phyloP scores from a whole-genome alignment of 2,329 filamentous ascomycete species.

The Aureobasidium sp. region DNA sequence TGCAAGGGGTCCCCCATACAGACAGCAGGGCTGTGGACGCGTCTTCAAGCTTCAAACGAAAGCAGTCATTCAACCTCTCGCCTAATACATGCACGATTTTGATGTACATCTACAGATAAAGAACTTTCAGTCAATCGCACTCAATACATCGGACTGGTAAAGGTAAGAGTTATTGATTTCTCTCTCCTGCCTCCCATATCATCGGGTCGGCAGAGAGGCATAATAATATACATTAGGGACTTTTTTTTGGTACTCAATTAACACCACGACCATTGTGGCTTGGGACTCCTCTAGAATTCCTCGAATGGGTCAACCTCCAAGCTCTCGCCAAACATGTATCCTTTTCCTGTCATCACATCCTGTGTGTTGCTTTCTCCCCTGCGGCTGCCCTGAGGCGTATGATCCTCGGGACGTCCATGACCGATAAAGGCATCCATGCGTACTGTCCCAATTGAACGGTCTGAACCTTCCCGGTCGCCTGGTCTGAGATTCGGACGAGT shows the following conservation, averaged over 20 bases:
- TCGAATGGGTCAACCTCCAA: conserved; percentile 5
- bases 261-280: neutral
- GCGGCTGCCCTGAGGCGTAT: neutral
- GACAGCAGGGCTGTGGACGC: no score
- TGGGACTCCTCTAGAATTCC: conserved; percentile 9
- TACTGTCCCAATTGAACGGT: conserved; percentile 59
- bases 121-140: no score
- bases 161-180: no score
- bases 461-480: conserved; percentile 23
- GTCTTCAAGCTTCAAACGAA: no score
- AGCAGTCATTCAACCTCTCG: no score
- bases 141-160: neutral
- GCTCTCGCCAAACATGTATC: neutral
- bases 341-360: neutral
- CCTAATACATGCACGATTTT: no score
- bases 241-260: neutral
- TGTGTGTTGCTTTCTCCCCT: neutral
- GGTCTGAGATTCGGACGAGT: conserved; percentile 32
- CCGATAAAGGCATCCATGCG: conserved; percentile 82
- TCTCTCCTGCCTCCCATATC: no score
- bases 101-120: no score
- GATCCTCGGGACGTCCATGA: neutral
- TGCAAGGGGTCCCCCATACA: no score
- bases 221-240: neutral
- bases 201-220: neutral